Evolutionary conservation across 805 yeast species (phyloP), one percentile per base, ranked within the genome.

Genomic region (Saccharomycopsis microspora): DNA sequence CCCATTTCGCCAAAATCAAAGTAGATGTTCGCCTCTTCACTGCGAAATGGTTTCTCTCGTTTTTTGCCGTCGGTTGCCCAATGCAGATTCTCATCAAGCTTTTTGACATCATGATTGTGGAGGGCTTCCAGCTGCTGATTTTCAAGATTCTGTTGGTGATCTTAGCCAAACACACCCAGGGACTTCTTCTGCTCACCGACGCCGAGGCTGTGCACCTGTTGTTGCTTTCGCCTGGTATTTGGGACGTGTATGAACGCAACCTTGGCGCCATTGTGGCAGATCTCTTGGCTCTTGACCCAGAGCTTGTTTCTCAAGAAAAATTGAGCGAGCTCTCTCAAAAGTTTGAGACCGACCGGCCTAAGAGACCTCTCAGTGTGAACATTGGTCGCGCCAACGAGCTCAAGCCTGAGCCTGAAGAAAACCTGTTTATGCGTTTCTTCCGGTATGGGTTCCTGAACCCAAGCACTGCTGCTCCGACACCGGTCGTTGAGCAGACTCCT

Each of bases 31-130:
- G 65, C 50, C 72, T 64, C 42, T 77, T 69, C 58, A 66, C 78
- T n/a, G 71, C 72, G 44, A 84, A 80, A 57, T 79, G 85, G 85
- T 78, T 82, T 69, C 59, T 79, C 43, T 74, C 82, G 0, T 72
- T 78, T 51, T 71, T 69, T 53, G 75, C 81, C 1, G 75, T 76
- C 33, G 79, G 80, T 39, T 68, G 79, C n/a, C 85, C 85, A 1
- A 69, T 64, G 60, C 68, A 49, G 55, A 76, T 64, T 67, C 68
- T 63, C 57, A 72, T 67, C 54, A 73, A 64, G 59, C 68, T 60
- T 61, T 78, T 69, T 70, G 83, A 67, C 64, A 64, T 64, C 57
- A 73, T 66, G 60, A 69, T 62, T 54, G 70, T 65, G 61, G 82
- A 69, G 74, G 85, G 67, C 31, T 71, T 61, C 60, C 74, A 80